phyloP scores from a whole-genome alignment of 257 asterid genomes.

The Salvia splendens region DNA sequence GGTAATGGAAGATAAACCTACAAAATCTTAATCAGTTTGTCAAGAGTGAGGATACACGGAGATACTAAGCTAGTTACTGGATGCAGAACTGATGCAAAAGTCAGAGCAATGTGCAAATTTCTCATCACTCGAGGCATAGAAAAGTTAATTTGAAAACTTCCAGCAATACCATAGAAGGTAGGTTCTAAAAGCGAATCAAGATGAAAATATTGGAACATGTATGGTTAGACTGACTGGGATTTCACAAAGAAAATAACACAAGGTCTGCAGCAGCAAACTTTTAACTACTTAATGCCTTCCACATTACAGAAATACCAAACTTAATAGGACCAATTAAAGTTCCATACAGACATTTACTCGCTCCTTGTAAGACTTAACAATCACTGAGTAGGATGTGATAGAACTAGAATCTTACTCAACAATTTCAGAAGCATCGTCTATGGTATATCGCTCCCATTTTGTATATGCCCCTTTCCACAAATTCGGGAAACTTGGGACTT shows the following conservation, averaged over 20 bases:
- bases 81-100: slow-evolving; percentile 17
- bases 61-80: slow-evolving; percentile 12
- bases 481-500: slow-evolving; percentile 82
- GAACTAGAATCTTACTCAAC: slow-evolving; percentile 56
- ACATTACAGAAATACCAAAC: slow-evolving; percentile 8
- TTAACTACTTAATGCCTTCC: slow-evolving; percentile 1
- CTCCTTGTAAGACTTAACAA: slow-evolving; percentile 27
- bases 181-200: slow-evolving; percentile 4
- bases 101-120: not conserved
- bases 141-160: slow-evolving; percentile 9
- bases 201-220: not conserved
- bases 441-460: slow-evolving; percentile 87
- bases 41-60: not conserved
- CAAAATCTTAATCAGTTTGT: slow-evolving; percentile 1
- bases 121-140: slow-evolving; percentile 15
- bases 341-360: not conserved
- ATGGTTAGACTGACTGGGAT: slow-evolving; percentile 8
- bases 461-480: slow-evolving; percentile 93
- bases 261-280: slow-evolving; percentile 3
- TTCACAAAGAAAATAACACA: slow-evolving; percentile 24
- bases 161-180: slow-evolving; percentile 17
- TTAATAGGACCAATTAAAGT: not conserved
- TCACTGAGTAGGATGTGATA: slow-evolving; percentile 13
- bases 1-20: slow-evolving; percentile 14
- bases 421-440: slow-evolving; percentile 81